phyloP scores from a whole-genome alignment of 176 grass and related monocot genomes.

The Eleusine coracana region DNA sequence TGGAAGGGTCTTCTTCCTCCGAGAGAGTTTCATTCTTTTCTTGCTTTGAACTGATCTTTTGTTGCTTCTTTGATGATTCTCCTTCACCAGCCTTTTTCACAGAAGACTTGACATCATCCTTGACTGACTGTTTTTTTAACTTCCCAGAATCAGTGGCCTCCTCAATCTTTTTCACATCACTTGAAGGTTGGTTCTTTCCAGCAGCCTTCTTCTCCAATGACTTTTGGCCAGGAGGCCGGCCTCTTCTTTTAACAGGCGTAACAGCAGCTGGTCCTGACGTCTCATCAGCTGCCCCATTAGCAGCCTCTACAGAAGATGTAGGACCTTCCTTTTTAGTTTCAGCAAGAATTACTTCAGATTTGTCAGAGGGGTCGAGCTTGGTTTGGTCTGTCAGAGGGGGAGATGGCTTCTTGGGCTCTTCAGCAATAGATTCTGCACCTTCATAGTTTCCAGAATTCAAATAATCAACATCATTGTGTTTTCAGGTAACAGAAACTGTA shows the following conservation, averaged over 20 bases:
- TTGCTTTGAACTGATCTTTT: conserved; percentile 45
- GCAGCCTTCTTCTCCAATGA: conserved; percentile 51
- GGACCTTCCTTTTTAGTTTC: conserved; percentile 32
- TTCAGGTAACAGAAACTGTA: conserved; percentile 38
- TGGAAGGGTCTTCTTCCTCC: conserved; percentile 39
- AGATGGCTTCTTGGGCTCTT: conserved; percentile 28
- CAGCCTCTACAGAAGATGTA: conserved; percentile 31
- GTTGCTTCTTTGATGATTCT: conserved; percentile 56
- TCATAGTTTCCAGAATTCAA: conserved; percentile 46
- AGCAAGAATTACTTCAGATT: conserved; percentile 35
- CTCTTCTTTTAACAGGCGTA: conserved; percentile 53
- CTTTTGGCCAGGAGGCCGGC: conserved; percentile 54
- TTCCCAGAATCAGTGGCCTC: conserved; percentile 57
- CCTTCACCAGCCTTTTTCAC: conserved; percentile 50
- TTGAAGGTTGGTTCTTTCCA: conserved; percentile 37
- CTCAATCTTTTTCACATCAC: conserved; percentile 48
- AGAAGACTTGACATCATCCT: conserved; percentile 45
- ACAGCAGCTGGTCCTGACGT: conserved; percentile 30
- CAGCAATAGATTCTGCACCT: conserved; percentile 32
- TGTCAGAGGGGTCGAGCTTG: conserved; percentile 22
- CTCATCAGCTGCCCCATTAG: conserved; percentile 51
- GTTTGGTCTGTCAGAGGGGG: conserved; percentile 37
- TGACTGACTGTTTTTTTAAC: conserved; percentile 44
- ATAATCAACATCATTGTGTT: conserved; percentile 48
- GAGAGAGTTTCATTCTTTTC: conserved; percentile 42